phyloP scores from a whole-genome alignment of 352 stramenopile species.

The Lagenidium giganteum region DNA sequence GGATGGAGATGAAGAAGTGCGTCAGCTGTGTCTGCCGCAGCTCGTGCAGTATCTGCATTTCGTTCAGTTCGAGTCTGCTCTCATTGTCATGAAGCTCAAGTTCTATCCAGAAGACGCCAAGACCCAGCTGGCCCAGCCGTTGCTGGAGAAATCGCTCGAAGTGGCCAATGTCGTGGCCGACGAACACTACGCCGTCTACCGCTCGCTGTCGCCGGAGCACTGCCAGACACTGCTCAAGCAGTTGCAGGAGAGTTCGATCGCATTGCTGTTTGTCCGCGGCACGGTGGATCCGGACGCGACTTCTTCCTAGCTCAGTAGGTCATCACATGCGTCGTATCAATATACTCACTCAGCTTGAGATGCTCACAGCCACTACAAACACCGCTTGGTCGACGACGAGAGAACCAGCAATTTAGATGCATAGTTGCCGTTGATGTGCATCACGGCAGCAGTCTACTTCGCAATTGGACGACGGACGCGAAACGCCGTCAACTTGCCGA shows the following conservation, averaged over 20 bases:
- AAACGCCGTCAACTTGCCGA: no score
- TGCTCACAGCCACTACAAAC: no score
- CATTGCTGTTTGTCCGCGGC: slow-evolving; percentile 45
- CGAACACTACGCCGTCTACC: slow-evolving; percentile 66
- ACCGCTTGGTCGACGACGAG: no score
- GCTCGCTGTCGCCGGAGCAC: slow-evolving; percentile 53
- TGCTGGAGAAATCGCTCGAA: slow-evolving; percentile 71
- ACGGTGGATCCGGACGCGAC: no score
- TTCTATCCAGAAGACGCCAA: slow-evolving; percentile 58
- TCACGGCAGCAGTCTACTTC: no score
- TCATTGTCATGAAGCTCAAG: slow-evolving; percentile 59
- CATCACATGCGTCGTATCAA: no score
- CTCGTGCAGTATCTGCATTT: slow-evolving; percentile 74
- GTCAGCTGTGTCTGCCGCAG: slow-evolving; percentile 53
- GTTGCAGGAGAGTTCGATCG: slow-evolving; percentile 66
- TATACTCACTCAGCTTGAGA: no score
- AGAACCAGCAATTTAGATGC: no score
- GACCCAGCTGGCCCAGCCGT: slow-evolving; percentile 40
- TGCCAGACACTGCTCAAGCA: slow-evolving; percentile 59
- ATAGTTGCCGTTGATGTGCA: no score
- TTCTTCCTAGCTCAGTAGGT: no score
- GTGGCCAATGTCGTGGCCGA: slow-evolving; percentile 76
- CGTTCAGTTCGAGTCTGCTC: slow-evolving; percentile 72
- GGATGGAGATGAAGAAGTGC: slow-evolving; percentile 35
- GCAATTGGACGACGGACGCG: no score